Percentiles rank a stretch among this genome's conserved stretches.
Conservation (phyloP, 805 yeast species). For the Pichia eremophila region DNA sequence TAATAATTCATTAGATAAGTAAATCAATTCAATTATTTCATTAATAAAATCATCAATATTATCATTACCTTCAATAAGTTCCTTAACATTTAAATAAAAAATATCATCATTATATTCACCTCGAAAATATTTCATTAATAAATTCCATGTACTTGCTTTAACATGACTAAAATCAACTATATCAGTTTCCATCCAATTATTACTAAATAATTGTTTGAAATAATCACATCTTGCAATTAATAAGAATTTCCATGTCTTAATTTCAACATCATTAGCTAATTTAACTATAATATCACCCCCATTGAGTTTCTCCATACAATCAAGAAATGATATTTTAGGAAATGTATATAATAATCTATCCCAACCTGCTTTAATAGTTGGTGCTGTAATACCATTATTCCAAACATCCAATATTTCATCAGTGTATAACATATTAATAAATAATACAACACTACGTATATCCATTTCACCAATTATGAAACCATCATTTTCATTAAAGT, state of each 20-base stretch:
- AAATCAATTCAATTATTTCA: constrained; percentile 47
- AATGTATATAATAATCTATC: constrained; percentile 8
- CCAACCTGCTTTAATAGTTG: constrained; percentile 6
- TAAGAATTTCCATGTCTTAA: constrained; percentile 40
- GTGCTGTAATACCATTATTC: constrained; percentile 22
- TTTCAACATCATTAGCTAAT: constrained; percentile 36
- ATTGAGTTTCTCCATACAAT: not conserved
- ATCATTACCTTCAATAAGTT: not conserved
- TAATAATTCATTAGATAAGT: constrained; percentile 53
- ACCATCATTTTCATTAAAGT: not conserved
- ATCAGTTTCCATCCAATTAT: constrained; percentile 36
- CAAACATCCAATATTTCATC: constrained; percentile 37
- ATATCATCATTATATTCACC: constrained; percentile 39
- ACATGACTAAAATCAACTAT: constrained; percentile 32
- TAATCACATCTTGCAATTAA: constrained; percentile 50
- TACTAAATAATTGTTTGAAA: constrained; percentile 50
- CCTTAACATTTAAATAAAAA: constrained; percentile 25
- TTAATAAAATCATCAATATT: constrained; percentile 36
- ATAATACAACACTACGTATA: constrained; percentile 26
- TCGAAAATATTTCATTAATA: constrained; percentile 46
- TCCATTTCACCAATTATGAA: constrained; percentile 19
- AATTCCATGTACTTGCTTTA: constrained; percentile 31
- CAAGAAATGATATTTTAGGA: not conserved
- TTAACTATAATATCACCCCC: constrained; percentile 34
- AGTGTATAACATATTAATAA: constrained; percentile 43